Percentiles rank a stretch among this genome's conserved stretches.
phyloP scores from a whole-genome alignment of 1,139 yeast species.

The Lodderomyces margitis region DNA sequence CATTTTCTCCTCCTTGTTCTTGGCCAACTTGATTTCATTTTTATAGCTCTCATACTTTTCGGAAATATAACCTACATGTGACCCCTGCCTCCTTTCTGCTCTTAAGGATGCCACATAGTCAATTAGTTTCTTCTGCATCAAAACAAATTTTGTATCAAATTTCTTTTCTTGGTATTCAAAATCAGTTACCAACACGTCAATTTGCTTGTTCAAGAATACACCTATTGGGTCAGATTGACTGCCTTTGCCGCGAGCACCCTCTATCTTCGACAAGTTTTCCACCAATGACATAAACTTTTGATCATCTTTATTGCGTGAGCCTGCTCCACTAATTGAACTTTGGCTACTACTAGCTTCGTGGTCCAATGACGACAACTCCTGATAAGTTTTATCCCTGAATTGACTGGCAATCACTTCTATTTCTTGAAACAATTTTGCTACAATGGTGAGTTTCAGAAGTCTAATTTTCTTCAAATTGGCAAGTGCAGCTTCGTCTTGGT shows the following conservation, averaged over 20 bases:
- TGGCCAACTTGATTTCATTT: constrained; percentile 32
- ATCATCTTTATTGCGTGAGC: background rate
- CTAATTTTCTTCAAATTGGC: constrained; percentile 23
- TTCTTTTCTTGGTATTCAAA: constrained; percentile 37
- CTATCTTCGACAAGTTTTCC: constrained; percentile 38
- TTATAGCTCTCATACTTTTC: constrained; percentile 41
- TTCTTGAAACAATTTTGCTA: constrained; percentile 57
- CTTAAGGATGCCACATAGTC: constrained; percentile 38
- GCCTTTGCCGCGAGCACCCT: constrained; percentile 16
- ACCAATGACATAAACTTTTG: constrained; percentile 37
- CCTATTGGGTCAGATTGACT: constrained; percentile 29
- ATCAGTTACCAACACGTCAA: constrained; percentile 33
- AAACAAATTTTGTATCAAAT: constrained; percentile 33
- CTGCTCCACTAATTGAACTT: constrained; percentile 15
- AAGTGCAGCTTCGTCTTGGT: background rate
- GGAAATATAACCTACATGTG: constrained; percentile 38
- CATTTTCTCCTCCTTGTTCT: constrained; percentile 29
- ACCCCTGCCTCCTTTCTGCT: constrained; percentile 34
- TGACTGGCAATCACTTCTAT: constrained; percentile 63
- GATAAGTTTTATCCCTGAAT: constrained; percentile 65
- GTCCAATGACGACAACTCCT: constrained; percentile 47
- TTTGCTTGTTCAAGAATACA: constrained; percentile 38
- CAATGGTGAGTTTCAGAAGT: constrained; percentile 35
- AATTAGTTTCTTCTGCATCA: constrained; percentile 38
- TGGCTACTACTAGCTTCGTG: constrained; percentile 25